phyloP scores from a whole-genome alignment of 352 stramenopile species.

The Thalassiosira allenii region DNA sequence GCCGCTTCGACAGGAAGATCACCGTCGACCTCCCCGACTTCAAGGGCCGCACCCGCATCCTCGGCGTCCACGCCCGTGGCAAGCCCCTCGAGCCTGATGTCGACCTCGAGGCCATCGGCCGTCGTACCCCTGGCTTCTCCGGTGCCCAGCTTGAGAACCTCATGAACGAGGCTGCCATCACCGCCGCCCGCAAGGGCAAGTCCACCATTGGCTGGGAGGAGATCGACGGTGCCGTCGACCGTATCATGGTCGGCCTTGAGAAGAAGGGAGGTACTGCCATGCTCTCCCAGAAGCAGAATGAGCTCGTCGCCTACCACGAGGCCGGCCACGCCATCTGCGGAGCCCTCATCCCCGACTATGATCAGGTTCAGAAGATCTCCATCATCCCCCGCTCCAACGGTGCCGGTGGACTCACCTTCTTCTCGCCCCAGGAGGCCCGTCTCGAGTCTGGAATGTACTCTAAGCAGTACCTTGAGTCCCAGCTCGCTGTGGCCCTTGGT shows the following conservation, averaged over 20 bases:
- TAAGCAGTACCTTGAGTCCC: constrained; percentile 85
- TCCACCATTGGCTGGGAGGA: constrained; percentile 88
- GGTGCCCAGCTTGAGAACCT: constrained; percentile 88
- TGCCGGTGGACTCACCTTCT: constrained; percentile 88
- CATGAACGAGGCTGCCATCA: constrained; percentile 89
- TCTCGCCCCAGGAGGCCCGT: constrained; percentile 85
- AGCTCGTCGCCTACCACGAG: constrained; percentile 89
- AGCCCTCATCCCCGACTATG: constrained; percentile 86
- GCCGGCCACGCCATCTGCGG: constrained; percentile 87
- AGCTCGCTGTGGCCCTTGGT: constrained; percentile 84
- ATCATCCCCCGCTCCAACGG: constrained; percentile 89
- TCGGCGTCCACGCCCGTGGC: constrained; percentile 93
- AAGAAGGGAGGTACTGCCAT: constrained; percentile 84
- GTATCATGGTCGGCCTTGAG: constrained; percentile 89
- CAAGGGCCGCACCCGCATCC: constrained; percentile 91
- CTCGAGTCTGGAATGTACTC: constrained; percentile 87
- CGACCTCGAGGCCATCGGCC: constrained; percentile 85
- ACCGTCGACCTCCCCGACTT: constrained; percentile 94
- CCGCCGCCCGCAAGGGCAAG: constrained; percentile 81
- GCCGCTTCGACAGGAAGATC: constrained; percentile 96
- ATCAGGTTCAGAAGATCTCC: constrained; percentile 88
- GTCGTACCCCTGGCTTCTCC: constrained; percentile 88
- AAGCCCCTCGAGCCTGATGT: constrained; percentile 87
- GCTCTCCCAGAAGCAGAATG: constrained; percentile 72
- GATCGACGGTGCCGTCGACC: constrained; percentile 88